phyloP scores from a whole-genome alignment of 73 alveolate genomes.

The Uronychia binucleata region DNA sequence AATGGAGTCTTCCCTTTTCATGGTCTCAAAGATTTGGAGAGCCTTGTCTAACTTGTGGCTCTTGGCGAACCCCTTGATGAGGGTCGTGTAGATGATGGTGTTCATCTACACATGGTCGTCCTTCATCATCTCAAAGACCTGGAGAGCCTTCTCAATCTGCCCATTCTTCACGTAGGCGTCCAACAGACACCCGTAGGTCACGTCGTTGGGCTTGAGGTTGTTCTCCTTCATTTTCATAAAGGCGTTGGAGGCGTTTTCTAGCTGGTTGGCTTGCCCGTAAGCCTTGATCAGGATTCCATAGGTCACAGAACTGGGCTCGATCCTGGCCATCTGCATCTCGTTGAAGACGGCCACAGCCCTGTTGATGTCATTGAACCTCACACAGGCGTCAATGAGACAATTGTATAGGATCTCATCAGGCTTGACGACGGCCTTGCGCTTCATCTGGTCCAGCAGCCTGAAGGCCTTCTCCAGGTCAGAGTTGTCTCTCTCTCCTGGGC shows the following conservation, averaged over 20 bases:
- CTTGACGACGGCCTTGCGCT: slow-evolving; percentile 40
- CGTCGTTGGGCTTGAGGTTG: slow-evolving; percentile 81
- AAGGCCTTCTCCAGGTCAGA: slow-evolving; percentile 80
- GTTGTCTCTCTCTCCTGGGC: slow-evolving; percentile 15
- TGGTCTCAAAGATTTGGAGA: slow-evolving; percentile 79
- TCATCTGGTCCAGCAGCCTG: slow-evolving; percentile 72
- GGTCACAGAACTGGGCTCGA: slow-evolving; percentile 87
- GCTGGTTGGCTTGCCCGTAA: slow-evolving; percentile 90
- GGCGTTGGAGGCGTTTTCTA: slow-evolving; percentile 84
- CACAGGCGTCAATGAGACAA: slow-evolving; percentile 95
- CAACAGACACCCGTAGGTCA: slow-evolving; percentile 94
- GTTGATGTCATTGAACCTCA: slow-evolving; percentile 76
- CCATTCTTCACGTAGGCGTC: slow-evolving; percentile 95
- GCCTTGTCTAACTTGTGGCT: slow-evolving; percentile 83
- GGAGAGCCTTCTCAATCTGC: slow-evolving; percentile 87
- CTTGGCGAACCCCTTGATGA: slow-evolving; percentile 92
- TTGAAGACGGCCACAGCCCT: slow-evolving; percentile 86
- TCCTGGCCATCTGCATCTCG: slow-evolving; percentile 83
- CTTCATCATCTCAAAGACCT: slow-evolving; percentile 85
- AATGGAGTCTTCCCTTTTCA: slow-evolving; percentile 81
- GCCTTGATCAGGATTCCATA: slow-evolving; percentile 94
- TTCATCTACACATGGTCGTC: slow-evolving; percentile 85
- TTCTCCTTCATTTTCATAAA: slow-evolving; percentile 88
- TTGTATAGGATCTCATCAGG: slow-evolving; percentile 96
- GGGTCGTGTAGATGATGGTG: slow-evolving; percentile 90